phyloP scores from a whole-genome alignment of 148 eudicot species.

The Heliosperma pusillum region DNA sequence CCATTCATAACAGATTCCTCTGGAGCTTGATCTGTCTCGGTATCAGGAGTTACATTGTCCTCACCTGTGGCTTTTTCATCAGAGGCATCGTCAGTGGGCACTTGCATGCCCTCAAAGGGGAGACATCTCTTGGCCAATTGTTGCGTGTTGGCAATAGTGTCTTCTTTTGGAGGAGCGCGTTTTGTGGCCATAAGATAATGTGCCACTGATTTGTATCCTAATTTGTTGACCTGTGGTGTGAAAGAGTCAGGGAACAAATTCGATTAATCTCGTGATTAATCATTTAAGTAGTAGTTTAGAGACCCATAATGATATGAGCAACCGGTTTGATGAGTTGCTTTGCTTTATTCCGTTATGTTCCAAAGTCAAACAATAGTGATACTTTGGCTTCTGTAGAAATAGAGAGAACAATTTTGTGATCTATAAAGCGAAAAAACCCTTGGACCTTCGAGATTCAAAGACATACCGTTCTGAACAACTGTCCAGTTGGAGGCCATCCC shows the following conservation, averaged over 20 bases:
- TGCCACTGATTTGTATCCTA: constrained; percentile 90
- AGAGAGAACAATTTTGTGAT: not conserved
- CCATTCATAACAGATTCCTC: not conserved
- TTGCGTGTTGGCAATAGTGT: constrained; percentile 30
- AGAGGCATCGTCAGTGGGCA: constrained; percentile 9
- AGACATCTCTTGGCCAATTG: constrained; percentile 63
- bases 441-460: not conserved
- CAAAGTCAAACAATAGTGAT: not conserved
- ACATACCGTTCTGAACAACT: constrained; percentile 58
- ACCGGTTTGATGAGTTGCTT: not conserved
- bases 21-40: not conserved
- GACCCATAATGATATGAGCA: not conserved
- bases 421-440: not conserved
- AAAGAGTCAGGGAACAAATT: not conserved
- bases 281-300: not conserved
- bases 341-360: not conserved
- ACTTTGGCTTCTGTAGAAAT: not conserved
- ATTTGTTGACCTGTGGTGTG: constrained; percentile 42
- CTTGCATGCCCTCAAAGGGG: constrained; percentile 45
- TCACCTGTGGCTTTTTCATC: constrained; percentile 9
- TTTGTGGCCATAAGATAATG: constrained; percentile 76
- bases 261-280: not conserved
- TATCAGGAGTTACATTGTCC: not conserved
- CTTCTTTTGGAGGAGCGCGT: constrained; percentile 38
- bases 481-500: constrained; percentile 89